Evolutionary conservation across 768 basidiomycete species (phyloP), one percentile per base, ranked within the genome.

Genomic region (Lactarius vividus): DNA sequence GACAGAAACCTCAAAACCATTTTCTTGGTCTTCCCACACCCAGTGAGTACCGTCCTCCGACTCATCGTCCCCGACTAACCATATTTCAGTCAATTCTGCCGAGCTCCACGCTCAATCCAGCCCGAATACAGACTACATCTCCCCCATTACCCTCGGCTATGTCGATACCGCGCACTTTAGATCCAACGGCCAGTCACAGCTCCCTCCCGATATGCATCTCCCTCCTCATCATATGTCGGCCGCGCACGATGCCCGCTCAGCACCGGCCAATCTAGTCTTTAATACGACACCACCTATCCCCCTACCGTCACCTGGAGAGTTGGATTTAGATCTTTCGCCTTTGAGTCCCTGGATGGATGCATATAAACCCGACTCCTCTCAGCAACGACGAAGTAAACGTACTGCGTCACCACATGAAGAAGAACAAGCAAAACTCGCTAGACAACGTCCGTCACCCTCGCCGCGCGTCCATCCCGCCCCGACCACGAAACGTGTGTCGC

Each of bases 341-440:
- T 77, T 93, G 0, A 92, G 90, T 69, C 91, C 91, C 1, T 92
- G 91, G 89, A 80, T 93, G 0, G 88, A 85, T 4, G 83, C 89
- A 35, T 75, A 76, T 5, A 80, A 83, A 59, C 80, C 81, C 29
- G 78, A 79, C 42, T 71, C 71, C 26, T 69, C 74, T 23, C 69
- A 68, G 1, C 66, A 64, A 10, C 56, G 60, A 37, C 31, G 62
- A 44, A 65, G 53, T 59, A 67, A 68, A 55, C 66, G 65, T 29
- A 67, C 61, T 31, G 69, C 71, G 40, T 69, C 71, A 5, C 70
- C 64, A 10, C 44, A 18, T 35, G 64, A 58, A 18, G 70, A 70
- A 18, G 68, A 69, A n/a, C 64, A 65, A 7, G 54, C 64, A 29
- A 65, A 62, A 40, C 26, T 58, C 9, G 46, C 54, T 11, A 64